Conservation (phyloP, 1,139 yeast species). For the Yamadazyma atlantica region DNA sequence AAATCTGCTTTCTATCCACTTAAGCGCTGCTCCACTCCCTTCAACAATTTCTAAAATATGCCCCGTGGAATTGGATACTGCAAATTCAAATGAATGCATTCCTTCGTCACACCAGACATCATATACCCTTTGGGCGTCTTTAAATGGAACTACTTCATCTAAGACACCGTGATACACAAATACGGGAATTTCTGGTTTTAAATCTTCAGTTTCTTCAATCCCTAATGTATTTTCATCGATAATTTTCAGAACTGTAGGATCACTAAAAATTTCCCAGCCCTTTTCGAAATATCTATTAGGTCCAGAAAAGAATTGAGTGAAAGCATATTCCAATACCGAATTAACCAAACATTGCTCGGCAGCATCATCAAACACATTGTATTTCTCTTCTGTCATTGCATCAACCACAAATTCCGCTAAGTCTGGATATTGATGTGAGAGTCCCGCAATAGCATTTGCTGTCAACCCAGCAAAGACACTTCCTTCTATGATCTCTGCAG, state of each 20-base stretch:
- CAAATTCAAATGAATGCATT: conserved; percentile 27
- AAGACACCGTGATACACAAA: conserved; percentile 32
- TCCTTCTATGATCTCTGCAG: conserved; percentile 27
- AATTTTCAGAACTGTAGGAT: conserved; percentile 10
- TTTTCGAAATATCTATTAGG: conserved; percentile 10
- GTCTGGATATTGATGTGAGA: conserved; percentile 27
- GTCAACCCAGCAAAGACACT: conserved; percentile 26
- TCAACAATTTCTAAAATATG: conserved; percentile 25
- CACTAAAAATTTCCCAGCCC: conserved; percentile 17
- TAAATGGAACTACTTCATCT: conserved; percentile 31
- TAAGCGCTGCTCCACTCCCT: conserved; percentile 32
- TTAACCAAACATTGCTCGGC: conserved; percentile 14
- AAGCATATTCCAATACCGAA: conserved; percentile 11
- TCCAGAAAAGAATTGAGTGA: conserved; percentile 19
- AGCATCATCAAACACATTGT: conserved; percentile 12
- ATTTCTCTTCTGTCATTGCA: conserved; percentile 5
- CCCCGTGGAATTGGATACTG: conserved; percentile 24
- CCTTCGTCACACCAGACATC: conserved; percentile 34
- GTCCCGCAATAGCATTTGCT: conserved; percentile 26
- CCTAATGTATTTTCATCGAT: conserved; percentile 20
- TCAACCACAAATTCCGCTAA: conserved; percentile 4
- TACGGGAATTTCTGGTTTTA: conserved; percentile 30
- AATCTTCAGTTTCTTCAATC: conserved; percentile 11
- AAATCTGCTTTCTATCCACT: conserved; percentile 23
- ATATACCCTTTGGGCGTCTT: conserved; percentile 24